Evolutionary conservation across 108 stramenopile species (phyloP).

Genomic region (Nitzschia sp.): DNA sequence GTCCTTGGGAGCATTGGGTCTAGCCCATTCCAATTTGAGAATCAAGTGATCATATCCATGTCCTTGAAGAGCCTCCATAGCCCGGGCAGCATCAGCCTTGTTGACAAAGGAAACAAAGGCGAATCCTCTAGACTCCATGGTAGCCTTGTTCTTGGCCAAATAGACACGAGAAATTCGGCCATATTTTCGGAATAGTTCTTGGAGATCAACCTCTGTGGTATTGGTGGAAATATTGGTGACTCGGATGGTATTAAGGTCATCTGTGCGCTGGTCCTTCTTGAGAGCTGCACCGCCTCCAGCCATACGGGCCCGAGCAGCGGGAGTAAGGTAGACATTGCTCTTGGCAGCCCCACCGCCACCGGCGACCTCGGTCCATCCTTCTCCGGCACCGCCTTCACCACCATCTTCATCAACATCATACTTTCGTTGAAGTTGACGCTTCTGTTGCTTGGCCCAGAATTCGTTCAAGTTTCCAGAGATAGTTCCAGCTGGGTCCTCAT

Average conservation of each 20-base stretch:
- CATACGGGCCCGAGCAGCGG: conserved; percentile 52
- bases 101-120: conserved; percentile 94
- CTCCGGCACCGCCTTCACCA: conserved; percentile 51
- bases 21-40: conserved; percentile 98
- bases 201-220: conserved; percentile 93
- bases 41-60: conserved; percentile 99
- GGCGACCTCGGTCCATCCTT: conserved; percentile 71
- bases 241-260: conserved; percentile 94
- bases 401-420: conserved; percentile 74
- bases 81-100: conserved; percentile 87
- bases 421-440: conserved; percentile 82
- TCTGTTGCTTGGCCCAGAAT: conserved; percentile 89
- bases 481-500: conserved; percentile 75
- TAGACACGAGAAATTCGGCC: conserved; percentile 95
- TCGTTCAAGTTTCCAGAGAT: conserved; percentile 82
- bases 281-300: conserved; percentile 13
- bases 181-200: conserved; percentile 91
- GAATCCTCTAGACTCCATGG: conserved; percentile 89
- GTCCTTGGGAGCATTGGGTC: conserved; percentile 92
- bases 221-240: conserved; percentile 98
- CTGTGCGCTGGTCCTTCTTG: conserved; percentile 74
- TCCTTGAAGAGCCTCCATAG: conserved; percentile 94
- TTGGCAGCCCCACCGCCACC: conserved; percentile 43
- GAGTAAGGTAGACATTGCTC: conserved; percentile 81
- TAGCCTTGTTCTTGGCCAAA: conserved; percentile 96